Base-by-base conservation (phyloP, 176 grass and related monocot species). In the Juncus effusus region DNA sequence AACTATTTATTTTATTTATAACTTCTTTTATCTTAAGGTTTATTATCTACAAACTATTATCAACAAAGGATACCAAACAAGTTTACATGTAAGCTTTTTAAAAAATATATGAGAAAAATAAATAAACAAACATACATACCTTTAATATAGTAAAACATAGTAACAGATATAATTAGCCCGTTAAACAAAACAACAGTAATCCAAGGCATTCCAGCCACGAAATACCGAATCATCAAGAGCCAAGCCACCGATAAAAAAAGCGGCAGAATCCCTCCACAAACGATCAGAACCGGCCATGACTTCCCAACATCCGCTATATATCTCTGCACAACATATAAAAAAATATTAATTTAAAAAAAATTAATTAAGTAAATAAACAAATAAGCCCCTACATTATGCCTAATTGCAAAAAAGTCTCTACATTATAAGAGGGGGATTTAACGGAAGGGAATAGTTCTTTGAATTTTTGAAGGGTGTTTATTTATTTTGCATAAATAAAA, bases 171-270 rank as follows among this genome's bases (percentile, higher is more conserved):
- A 42, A 99, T 76, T 59, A 99, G 88, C 40, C 75, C 78, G 77
- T 99, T 99, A 84, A 99, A 99, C 40, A 99, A 80, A 41, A 93
- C 50, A 50, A 99, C 81, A 45, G 94, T 99, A 76, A 99, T 84
- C 94, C 94, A 99, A 64, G 94, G 86, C 94, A 93, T 99, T 39
- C 78, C 94, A 56, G 83, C 88, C 80, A 93, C 89, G 50, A 99
- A 90, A 79, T 93, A 90, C 36, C 94, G 85, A 70, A 99, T 99
- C 94, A 99, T 93, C 73, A 99, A 56, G 63, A 99, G 63, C 94
- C 94, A 99, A 49, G 82, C 78, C 49, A 76, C 75, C 74, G 94
- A 99, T 57, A 99, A 61, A 78, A 99, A 99, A 62, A 93, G 62
- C 11, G 94, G 94, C 59, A 99, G 71, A 8, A 99, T 86, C 88